phyloP scores from a whole-genome alignment of 495 filamentous ascomycete genomes.

The Apodospora peruviana region DNA sequence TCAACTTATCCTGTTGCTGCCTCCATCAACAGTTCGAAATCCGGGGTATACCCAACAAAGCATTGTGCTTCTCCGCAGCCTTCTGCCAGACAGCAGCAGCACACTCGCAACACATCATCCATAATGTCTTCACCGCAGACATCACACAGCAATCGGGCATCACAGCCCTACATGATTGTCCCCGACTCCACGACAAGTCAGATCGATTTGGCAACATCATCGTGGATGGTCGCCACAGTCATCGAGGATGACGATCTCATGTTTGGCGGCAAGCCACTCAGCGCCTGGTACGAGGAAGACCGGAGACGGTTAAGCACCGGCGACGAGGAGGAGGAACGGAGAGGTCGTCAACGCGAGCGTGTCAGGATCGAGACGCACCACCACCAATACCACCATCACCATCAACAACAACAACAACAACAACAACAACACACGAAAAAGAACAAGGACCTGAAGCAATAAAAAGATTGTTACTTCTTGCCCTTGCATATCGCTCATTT shows the following conservation, averaged over 20 bases:
- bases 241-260: slow-evolving; percentile 54
- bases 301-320: slow-evolving; percentile 26
- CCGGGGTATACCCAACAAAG: neutral
- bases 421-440: neutral
- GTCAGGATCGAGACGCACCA: slow-evolving; percentile 12
- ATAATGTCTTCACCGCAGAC: slow-evolving; percentile 23
- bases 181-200: slow-evolving; percentile 30
- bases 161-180: slow-evolving; percentile 32
- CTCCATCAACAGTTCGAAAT: neutral
- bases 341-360: slow-evolving; percentile 37
- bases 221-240: slow-evolving; percentile 47
- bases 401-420: neutral
- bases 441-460: neutral
- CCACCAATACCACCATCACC: slow-evolving; percentile 8
- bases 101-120: too few species aligned
- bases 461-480: too few species aligned
- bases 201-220: slow-evolving; percentile 25
- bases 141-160: slow-evolving; percentile 13
- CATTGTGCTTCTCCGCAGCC: neutral
- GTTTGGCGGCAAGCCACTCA: slow-evolving; percentile 52
- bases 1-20: neutral
- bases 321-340: slow-evolving; percentile 37
- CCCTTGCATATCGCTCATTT: too few species aligned
- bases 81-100: neutral
- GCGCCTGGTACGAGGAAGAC: slow-evolving; percentile 52